Percentiles rank a stretch among this genome's conserved stretches.
Evolutionary conservation across 2,329 filamentous ascomycete species (phyloP).

Genomic region (Zelopaecilomyces penicillatus): DNA sequence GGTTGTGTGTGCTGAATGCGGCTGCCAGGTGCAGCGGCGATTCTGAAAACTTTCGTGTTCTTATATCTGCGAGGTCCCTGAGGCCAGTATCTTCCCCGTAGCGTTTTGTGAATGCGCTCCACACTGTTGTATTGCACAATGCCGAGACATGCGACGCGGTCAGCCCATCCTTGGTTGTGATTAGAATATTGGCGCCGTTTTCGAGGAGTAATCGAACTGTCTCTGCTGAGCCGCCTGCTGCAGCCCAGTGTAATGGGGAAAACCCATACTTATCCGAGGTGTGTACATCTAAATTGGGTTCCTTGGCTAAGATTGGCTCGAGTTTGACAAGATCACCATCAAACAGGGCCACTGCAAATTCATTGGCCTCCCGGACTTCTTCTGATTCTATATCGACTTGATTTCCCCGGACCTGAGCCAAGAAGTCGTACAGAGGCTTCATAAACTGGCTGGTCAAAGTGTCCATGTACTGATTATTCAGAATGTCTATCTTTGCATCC

Average conservation of each 20-base stretch:
- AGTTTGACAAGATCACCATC: not conserved
- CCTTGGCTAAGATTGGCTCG: not conserved
- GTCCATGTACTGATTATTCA: not conserved
- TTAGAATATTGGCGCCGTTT: not conserved
- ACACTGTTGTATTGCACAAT: slow-evolving; percentile 5
- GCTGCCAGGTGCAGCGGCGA: slow-evolving; percentile 4
- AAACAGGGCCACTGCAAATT: not conserved
- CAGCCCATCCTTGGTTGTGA: not conserved
- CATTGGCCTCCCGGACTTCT: not conserved
- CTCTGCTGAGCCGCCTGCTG: not conserved
- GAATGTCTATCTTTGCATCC: not conserved
- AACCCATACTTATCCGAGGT: slow-evolving; percentile 2
- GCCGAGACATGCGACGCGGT: slow-evolving; percentile 1
- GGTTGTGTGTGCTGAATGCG: not conserved
- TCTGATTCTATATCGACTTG: not conserved
- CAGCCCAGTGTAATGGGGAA: slow-evolving; percentile 5
- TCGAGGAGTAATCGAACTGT: not conserved
- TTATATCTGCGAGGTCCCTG: not conserved
- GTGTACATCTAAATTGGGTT: not conserved
- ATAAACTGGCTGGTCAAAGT: not conserved
- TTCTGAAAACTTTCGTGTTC: not conserved
- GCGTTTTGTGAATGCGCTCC: not conserved
- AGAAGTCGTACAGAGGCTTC: slow-evolving; percentile 4
- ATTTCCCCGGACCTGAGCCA: not conserved
- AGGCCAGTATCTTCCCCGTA: not conserved